Evolutionary conservation across 2,329 filamentous ascomycete genomes (phyloP).

Genomic region (Thielaviopsis populi): DNA sequence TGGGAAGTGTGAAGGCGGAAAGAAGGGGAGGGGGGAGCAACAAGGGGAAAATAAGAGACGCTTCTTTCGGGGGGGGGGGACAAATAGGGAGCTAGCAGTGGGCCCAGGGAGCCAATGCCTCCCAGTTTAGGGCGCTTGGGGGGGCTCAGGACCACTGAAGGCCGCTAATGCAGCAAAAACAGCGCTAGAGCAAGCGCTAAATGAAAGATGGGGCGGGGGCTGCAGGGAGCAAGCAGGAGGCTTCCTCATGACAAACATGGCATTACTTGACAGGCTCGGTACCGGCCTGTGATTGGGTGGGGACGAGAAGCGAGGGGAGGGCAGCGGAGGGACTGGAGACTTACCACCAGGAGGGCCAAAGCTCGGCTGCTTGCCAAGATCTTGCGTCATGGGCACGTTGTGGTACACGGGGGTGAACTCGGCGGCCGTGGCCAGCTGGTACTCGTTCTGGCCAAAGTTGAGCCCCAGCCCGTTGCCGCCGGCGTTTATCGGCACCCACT

Average conservation of each 20-base stretch:
- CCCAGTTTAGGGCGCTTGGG: not conserved
- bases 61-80: no score
- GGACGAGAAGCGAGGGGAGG: not conserved
- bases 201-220: not conserved
- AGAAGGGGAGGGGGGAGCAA: not conserved
- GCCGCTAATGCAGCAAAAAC: not conserved
- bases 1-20: not conserved
- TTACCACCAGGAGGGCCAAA: not conserved
- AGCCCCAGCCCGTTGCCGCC: not conserved
- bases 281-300: not conserved
- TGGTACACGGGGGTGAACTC: conserved; percentile 4
- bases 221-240: not conserved
- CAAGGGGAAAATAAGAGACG: not conserved
- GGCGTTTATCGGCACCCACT: conserved; percentile 34
- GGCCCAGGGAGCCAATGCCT: not conserved
- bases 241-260: not conserved
- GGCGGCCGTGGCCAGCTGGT: conserved; percentile 19
- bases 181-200: not conserved
- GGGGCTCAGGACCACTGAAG: not conserved
- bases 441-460: conserved; percentile 33
- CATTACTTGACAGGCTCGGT: not conserved
- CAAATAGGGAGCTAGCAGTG: not conserved
- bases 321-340: not conserved
- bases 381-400: not conserved
- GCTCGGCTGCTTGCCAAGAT: not conserved